Evolutionary conservation across 2,329 filamentous ascomycete genomes (phyloP).

Genomic region (Colletotrichum liaoningense): DNA sequence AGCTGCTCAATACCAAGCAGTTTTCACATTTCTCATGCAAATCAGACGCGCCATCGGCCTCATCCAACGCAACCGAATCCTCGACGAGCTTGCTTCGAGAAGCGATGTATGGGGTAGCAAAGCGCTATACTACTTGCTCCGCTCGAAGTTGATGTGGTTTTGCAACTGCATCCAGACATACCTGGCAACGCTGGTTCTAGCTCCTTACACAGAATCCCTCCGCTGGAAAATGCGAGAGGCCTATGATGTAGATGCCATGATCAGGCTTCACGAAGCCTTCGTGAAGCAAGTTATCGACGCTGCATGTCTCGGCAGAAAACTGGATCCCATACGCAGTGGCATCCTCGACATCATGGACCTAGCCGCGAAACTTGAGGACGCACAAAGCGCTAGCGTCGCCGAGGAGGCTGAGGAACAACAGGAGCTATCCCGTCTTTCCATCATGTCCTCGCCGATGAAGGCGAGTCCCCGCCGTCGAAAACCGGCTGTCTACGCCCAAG

Average conservation of each 20-base stretch:
- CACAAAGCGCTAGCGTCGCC: constrained; percentile 55
- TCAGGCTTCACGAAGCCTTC: constrained; percentile 74
- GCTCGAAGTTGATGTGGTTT: constrained; percentile 82
- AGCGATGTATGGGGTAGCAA: constrained; percentile 53
- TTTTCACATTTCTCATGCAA: constrained; percentile 84
- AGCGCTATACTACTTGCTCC: constrained; percentile 68
- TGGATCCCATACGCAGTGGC: constrained; percentile 77
- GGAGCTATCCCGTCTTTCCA: constrained; percentile 53
- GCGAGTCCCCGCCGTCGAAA: constrained; percentile 37
- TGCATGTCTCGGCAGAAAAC: constrained; percentile 74
- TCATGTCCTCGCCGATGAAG: constrained; percentile 48
- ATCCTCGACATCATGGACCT: constrained; percentile 84
- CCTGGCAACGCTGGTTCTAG: constrained; percentile 78
- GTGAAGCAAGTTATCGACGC: constrained; percentile 73
- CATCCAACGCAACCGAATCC: constrained; percentile 66
- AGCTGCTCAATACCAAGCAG: constrained; percentile 74
- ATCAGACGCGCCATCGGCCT: constrained; percentile 76
- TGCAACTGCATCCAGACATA: constrained; percentile 80
- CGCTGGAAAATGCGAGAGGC: constrained; percentile 66
- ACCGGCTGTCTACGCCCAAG: constrained; percentile 39
- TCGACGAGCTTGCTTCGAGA: constrained; percentile 53
- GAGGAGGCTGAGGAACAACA: constrained; percentile 50
- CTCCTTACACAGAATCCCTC: constrained; percentile 69
- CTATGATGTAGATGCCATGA: constrained; percentile 85
- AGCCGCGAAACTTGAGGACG: constrained; percentile 75